phyloP scores from a whole-genome alignment of 106 monocot genomes.

The Dioscorea dumetorum region DNA sequence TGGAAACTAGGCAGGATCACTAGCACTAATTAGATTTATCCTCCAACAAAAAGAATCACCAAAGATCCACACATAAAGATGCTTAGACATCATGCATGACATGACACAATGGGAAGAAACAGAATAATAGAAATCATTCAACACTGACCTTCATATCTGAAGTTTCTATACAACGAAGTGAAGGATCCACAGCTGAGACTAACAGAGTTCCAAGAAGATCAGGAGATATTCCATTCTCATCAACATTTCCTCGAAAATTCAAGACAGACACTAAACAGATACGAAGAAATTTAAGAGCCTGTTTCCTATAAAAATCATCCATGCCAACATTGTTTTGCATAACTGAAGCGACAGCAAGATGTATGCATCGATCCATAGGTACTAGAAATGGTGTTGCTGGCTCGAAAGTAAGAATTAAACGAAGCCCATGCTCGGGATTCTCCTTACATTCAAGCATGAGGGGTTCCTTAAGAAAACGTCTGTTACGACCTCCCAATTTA shows the following conservation, averaged over 20 bases:
- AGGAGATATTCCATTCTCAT: constrained; percentile 46
- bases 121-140: too few species aligned
- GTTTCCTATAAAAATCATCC: constrained; percentile 85
- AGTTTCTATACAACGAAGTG: constrained; percentile 55
- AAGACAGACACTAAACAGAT: constrained; percentile 80
- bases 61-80: too few species aligned
- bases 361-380: constrained; percentile 85
- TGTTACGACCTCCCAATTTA: constrained; percentile 95
- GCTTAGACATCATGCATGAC: too few species aligned
- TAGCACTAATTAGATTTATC: too few species aligned
- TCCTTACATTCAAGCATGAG: constrained; percentile 94
- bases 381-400: constrained; percentile 96
- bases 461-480: constrained; percentile 92
- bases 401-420: constrained; percentile 94
- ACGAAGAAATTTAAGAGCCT: constrained; percentile 82
- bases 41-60: too few species aligned
- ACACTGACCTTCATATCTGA: constrained; percentile 72
- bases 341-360: constrained; percentile 73
- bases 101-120: too few species aligned
- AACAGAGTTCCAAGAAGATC: constrained; percentile 60
- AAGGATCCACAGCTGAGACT: constrained; percentile 77
- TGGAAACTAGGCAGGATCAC: too few species aligned
- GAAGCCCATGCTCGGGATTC: constrained; percentile 97
- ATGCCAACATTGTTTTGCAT: constrained; percentile 54
- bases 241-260: constrained; percentile 69